Conservation (phyloP, 176 grass and related monocot species). For the Aegilops longissima region DNA sequence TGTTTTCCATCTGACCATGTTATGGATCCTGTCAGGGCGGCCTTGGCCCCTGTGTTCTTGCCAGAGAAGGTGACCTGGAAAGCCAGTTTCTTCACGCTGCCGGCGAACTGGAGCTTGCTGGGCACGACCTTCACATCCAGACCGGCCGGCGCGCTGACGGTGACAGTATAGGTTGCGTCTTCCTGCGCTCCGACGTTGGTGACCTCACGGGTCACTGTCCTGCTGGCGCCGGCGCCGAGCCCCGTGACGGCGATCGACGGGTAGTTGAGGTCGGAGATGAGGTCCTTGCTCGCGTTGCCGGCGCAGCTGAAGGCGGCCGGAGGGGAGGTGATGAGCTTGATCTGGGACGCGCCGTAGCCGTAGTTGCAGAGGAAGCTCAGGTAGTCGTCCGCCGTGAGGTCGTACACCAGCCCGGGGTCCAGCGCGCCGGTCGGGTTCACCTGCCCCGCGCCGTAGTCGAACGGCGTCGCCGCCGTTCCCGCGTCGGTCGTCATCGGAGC, state of each 20-base stretch:
- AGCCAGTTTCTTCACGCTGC: slow-evolving; percentile 35
- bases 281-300: slow-evolving; percentile 53
- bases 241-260: slow-evolving; percentile 66
- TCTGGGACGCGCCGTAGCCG: slow-evolving; percentile 53
- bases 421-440: slow-evolving; percentile 60
- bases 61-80: slow-evolving; percentile 73
- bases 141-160: slow-evolving; percentile 41
- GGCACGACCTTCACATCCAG: slow-evolving; percentile 71
- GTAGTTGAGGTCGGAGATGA: slow-evolving; percentile 93
- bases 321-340: slow-evolving; percentile 54
- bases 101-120: slow-evolving; percentile 62
- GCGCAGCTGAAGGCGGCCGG: slow-evolving; percentile 54
- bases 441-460: slow-evolving; percentile 74
- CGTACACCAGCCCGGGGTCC: slow-evolving; percentile 78
- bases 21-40: slow-evolving; percentile 55
- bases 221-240: slow-evolving; percentile 13
- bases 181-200: slow-evolving; percentile 69
- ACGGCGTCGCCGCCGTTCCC: slow-evolving; percentile 55
- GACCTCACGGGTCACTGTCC: slow-evolving; percentile 42
- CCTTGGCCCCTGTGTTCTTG: slow-evolving; percentile 14
- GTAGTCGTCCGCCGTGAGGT: slow-evolving; percentile 53
- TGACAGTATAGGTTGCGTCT: slow-evolving; percentile 38
- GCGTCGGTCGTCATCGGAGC: slow-evolving; percentile 45
- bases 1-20: slow-evolving; percentile 87
- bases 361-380: slow-evolving; percentile 87